phyloP scores from a whole-genome alignment of 2,329 filamentous ascomycete species.

The Atkinsonella texensis region DNA sequence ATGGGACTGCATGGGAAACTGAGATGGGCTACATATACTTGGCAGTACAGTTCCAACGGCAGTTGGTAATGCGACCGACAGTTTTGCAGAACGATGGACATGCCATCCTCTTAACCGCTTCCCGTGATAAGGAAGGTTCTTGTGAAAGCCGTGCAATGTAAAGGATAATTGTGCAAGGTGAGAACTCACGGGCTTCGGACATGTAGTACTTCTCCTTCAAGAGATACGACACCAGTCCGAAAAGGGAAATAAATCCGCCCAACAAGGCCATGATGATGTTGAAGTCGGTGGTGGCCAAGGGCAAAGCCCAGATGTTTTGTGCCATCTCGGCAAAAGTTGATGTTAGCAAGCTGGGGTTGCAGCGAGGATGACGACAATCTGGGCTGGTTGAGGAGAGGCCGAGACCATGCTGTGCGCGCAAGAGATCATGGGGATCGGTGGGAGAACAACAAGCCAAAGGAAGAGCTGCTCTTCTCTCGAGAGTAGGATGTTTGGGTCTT shows the following conservation, averaged over 20 bases:
- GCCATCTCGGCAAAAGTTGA: conserved; percentile 11
- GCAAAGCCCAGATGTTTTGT: conserved; percentile 19
- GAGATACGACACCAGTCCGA: conserved; percentile 79
- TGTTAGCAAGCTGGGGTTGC: conserved; percentile 11
- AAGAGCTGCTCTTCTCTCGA: neutral
- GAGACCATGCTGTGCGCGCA: conserved; percentile 5
- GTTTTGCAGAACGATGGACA: neutral
- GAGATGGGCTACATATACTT: neutral
- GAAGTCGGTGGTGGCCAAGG: conserved; percentile 58
- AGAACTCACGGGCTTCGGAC: conserved; percentile 67
- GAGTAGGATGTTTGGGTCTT: neutral
- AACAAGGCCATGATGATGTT: conserved; percentile 72
- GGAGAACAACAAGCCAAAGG: neutral
- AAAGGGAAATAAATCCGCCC: conserved; percentile 82
- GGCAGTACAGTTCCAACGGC: neutral
- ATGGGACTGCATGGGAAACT: neutral
- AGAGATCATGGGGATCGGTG: neutral
- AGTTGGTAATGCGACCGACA: too few relatives aligned
- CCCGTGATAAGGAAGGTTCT: neutral
- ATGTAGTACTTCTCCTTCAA: conserved; percentile 85
- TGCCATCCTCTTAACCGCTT: too few relatives aligned
- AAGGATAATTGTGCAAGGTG: neutral
- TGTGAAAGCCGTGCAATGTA: neutral
- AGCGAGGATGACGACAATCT: neutral
- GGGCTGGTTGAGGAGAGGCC: conserved; percentile 2